Percentiles rank a stretch among this genome's conserved stretches.
Evolutionary conservation across 2,329 filamentous ascomycete species (phyloP).

Genomic region (Xylariaceae sp.): DNA sequence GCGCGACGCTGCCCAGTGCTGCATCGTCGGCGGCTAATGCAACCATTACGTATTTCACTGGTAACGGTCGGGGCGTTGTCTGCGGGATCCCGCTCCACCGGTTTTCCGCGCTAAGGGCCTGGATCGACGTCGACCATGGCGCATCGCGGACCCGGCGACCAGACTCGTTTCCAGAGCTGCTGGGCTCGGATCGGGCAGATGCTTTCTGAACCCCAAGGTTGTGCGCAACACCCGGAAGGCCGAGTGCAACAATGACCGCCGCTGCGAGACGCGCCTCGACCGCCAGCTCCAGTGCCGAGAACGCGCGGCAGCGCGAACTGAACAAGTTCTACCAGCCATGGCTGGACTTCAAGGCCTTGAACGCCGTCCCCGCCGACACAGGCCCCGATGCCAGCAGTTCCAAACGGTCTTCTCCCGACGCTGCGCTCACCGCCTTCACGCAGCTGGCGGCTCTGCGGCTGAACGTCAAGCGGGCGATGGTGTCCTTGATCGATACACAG

Average conservation of each 20-base stretch:
- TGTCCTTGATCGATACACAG: constrained; percentile 44
- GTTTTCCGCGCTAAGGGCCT: too few relatives aligned
- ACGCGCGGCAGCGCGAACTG: constrained; percentile 19
- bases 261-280: constrained; percentile 6
- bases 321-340: constrained; percentile 26
- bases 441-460: constrained; percentile 49
- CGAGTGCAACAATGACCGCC: background rate
- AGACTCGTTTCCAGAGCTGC: too few relatives aligned
- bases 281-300: constrained; percentile 17
- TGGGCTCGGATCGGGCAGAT: too few relatives aligned
- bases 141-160: too few relatives aligned
- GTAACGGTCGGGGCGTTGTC: too few relatives aligned
- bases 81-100: too few relatives aligned
- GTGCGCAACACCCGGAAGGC: too few relatives aligned
- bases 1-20: too few relatives aligned
- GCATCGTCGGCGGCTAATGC: too few relatives aligned
- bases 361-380: constrained; percentile 14
- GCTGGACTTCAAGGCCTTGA: constrained; percentile 19
- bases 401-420: constrained; percentile 32
- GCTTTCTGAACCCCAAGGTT: too few relatives aligned
- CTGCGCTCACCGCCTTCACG: constrained; percentile 42
- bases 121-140: too few relatives aligned
- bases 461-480: constrained; percentile 43
- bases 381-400: background rate
- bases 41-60: too few relatives aligned